phyloP scores from a whole-genome alignment of 148 eudicot genomes.

The Arbutus unedo region DNA sequence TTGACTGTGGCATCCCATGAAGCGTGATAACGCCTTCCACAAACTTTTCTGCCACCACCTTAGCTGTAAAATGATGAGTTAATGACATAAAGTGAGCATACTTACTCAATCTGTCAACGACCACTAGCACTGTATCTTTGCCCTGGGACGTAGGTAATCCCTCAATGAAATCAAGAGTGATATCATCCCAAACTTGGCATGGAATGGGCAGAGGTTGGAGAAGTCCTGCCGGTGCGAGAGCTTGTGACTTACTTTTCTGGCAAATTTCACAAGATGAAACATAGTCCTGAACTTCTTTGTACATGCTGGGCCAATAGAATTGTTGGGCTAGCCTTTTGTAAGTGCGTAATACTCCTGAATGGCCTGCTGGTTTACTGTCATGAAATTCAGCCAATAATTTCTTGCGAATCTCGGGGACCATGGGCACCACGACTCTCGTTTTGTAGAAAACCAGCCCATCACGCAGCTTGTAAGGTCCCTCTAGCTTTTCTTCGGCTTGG shows the following conservation, averaged over 20 bases:
- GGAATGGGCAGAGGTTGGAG: background rate
- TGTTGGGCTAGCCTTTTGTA: background rate
- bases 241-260: background rate
- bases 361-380: too few species aligned
- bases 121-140: background rate
- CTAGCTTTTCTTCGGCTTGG: too few species aligned
- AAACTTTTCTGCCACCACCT: too few species aligned
- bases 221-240: background rate
- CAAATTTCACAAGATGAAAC: background rate
- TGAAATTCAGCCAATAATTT: too few species aligned
- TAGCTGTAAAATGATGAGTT: too few species aligned
- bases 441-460: background rate
- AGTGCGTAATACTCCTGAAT: background rate
- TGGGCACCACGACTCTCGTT: background rate
- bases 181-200: background rate
- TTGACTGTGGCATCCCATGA: too few species aligned
- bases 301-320: background rate
- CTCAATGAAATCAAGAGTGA: background rate
- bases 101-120: background rate
- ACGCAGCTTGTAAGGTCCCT: too few species aligned
- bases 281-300: background rate
- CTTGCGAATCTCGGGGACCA: too few species aligned
- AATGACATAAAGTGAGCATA: background rate
- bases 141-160: background rate
- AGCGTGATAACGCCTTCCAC: too few species aligned